Percentiles rank a stretch among this genome's conserved stretches.
Conservation (phyloP, 2,329 filamentous ascomycete genomes). For the Scopulariopsis brevicaulis region DNA sequence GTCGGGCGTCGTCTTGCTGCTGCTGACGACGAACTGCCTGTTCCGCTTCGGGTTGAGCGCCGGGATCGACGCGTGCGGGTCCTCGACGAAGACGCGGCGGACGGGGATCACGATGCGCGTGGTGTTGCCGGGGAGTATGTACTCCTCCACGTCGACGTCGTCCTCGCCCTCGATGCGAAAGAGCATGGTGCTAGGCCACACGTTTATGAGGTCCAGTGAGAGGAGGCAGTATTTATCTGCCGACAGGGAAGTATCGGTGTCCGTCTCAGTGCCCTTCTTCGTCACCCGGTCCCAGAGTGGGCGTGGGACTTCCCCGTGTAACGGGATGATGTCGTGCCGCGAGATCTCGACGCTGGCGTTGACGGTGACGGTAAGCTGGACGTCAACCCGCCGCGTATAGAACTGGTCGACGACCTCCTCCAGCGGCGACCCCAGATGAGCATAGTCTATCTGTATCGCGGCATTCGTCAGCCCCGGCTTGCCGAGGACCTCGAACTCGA, state of each 20-base stretch:
- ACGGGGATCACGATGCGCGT: conserved; percentile 67
- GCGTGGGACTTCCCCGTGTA: conserved; percentile 54
- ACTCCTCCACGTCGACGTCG: conserved; percentile 36
- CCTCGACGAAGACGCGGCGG: conserved; percentile 62
- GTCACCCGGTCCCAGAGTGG: conserved; percentile 41
- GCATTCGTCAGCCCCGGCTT: conserved; percentile 75
- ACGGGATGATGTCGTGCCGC: conserved; percentile 66
- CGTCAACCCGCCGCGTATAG: conserved; percentile 70
- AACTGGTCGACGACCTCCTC: conserved; percentile 61
- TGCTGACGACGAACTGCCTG: conserved; percentile 85
- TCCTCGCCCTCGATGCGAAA: conserved; percentile 48
- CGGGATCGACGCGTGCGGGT: conserved; percentile 68
- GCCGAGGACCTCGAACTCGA: conserved; percentile 76
- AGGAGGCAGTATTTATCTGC: conserved; percentile 64
- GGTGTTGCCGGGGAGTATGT: conserved; percentile 56
- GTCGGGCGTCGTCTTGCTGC: conserved; percentile 67
- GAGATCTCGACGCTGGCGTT: conserved; percentile 81
- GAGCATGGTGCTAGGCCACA: conserved; percentile 72
- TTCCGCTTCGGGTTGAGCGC: conserved; percentile 71
- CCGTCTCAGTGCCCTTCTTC: conserved; percentile 14
- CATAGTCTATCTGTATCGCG: conserved; percentile 77
- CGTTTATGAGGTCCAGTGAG: conserved; percentile 75
- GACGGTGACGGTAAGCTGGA: conserved; percentile 79
- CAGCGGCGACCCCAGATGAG: conserved; percentile 60
- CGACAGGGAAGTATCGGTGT: conserved; percentile 21